Percentiles rank a stretch among this genome's conserved stretches.
Conservation (phyloP, 2,329 filamentous ascomycete genomes). For the Talaromyces islandicus region DNA sequence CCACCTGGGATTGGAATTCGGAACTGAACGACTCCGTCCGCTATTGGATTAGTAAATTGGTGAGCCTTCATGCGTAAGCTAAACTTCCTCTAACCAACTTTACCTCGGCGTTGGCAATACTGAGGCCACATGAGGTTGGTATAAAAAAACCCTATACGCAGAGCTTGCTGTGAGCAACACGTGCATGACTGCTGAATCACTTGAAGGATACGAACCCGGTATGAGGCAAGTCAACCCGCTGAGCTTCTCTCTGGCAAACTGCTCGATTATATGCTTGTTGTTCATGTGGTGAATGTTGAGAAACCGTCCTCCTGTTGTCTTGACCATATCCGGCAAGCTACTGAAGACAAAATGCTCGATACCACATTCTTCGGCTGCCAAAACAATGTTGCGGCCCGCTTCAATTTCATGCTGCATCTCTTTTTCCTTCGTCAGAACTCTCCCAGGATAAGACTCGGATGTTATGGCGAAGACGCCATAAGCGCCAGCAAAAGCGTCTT, state of each 20-base stretch:
- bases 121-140: constrained; percentile 14
- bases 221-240: constrained; percentile 11
- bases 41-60: constrained; percentile 2
- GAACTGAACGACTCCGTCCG: constrained; percentile 13
- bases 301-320: constrained; percentile 9
- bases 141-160: constrained; percentile 13
- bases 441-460: constrained; percentile 6
- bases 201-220: constrained; percentile 13
- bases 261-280: constrained; percentile 13
- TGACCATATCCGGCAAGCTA: constrained; percentile 14
- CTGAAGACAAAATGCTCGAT: constrained; percentile 16
- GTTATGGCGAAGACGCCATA: constrained; percentile 18
- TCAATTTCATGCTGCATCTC: constrained; percentile 16
- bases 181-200: not conserved
- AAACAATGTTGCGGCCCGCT: constrained; percentile 15
- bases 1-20: constrained; percentile 9
- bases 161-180: not conserved
- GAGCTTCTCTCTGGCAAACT: constrained; percentile 11
- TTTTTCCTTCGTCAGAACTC: constrained; percentile 11
- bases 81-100: not conserved
- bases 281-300: constrained; percentile 14
- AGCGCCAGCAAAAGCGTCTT: constrained; percentile 11
- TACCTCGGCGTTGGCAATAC: constrained; percentile 10
- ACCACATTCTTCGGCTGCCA: constrained; percentile 12
- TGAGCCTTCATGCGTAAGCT: not conserved